phyloP scores from a whole-genome alignment of 345 rosid species.

The Aquilaria sinensis region DNA sequence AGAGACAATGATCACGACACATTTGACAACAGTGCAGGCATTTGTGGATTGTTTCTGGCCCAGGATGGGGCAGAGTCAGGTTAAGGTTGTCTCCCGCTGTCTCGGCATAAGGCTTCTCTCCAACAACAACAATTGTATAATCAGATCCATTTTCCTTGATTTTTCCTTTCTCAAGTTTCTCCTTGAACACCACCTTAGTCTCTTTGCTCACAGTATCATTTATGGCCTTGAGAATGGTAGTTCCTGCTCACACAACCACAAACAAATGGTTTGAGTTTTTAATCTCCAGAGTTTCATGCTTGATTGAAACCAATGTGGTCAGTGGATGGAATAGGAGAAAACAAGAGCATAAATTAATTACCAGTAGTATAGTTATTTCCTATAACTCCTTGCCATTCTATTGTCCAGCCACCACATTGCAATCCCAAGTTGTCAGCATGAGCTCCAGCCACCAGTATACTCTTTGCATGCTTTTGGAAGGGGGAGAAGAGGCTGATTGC shows the following conservation, averaged over 20 bases:
- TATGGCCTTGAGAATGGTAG: conserved; percentile 62
- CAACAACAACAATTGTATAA: conserved; percentile 54
- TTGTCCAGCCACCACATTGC: conserved; percentile 72
- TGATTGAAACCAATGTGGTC: no score
- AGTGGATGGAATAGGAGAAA: no score
- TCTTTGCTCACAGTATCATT: conserved; percentile 39
- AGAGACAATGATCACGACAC: conserved; percentile 51
- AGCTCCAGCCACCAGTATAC: conserved; percentile 48
- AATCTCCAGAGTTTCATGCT: no score
- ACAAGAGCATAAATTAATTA: no score
- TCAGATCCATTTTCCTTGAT: conserved; percentile 32
- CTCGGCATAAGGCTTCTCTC: conserved; percentile 67
- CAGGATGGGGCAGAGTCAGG: conserved; percentile 41
- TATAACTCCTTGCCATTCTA: conserved; percentile 47
- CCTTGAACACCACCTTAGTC: conserved; percentile 45
- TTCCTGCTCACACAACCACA: conserved; percentile 19
- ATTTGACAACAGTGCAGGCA: conserved; percentile 44
- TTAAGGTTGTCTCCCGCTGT: conserved; percentile 48
- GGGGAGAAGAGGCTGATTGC: conserved; percentile 39
- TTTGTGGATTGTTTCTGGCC: conserved; percentile 38
- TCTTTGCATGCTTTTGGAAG: conserved; percentile 39
- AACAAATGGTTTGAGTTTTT: no score
- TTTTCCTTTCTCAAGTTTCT: conserved; percentile 29
- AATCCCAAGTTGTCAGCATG: conserved; percentile 54
- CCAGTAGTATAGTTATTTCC: conserved; percentile 44